phyloP scores from a whole-genome alignment of 306 rosid genomes.

The Begonia loranthoides region DNA sequence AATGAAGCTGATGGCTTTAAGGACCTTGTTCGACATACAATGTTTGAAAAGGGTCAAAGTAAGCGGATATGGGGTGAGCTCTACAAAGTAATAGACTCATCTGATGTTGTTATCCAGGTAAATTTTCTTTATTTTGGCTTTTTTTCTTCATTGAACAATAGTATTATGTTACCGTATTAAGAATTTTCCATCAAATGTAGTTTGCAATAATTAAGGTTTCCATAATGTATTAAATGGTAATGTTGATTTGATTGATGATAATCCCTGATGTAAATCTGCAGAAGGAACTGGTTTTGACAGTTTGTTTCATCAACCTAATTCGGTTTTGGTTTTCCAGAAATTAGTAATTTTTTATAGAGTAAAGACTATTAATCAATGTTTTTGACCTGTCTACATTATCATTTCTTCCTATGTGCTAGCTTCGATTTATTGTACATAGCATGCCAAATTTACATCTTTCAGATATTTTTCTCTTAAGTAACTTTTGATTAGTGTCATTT shows the following conservation, averaged over 20 bases:
- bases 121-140: not conserved
- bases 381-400: too few relatives aligned
- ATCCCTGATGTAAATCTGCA: not conserved
- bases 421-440: too few relatives aligned
- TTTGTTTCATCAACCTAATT: too few relatives aligned
- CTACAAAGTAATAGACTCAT: slow-evolving; percentile 95
- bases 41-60: slow-evolving; percentile 99
- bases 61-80: slow-evolving; percentile 99
- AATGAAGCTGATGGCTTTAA: slow-evolving; percentile 61
- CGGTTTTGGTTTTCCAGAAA: too few relatives aligned
- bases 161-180: too few relatives aligned
- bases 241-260: not conserved
- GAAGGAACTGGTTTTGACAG: not conserved
- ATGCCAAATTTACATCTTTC: too few relatives aligned
- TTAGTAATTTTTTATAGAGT: too few relatives aligned
- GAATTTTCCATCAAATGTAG: too few relatives aligned
- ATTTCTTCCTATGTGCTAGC: too few relatives aligned
- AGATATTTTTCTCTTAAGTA: too few relatives aligned
- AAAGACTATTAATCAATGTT: too few relatives aligned
- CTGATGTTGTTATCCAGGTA: slow-evolving; percentile 98
- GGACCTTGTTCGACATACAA: slow-evolving; percentile 78
- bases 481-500: too few relatives aligned
- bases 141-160: not conserved
- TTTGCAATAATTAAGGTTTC: not conserved
- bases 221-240: not conserved